Percentiles rank a stretch among this genome's conserved stretches.
These are phyloP conservation scores for Lepraria neglecta DNA, from an alignment of 495 filamentous ascomycete species.

Conservation along the genomic window DNA sequence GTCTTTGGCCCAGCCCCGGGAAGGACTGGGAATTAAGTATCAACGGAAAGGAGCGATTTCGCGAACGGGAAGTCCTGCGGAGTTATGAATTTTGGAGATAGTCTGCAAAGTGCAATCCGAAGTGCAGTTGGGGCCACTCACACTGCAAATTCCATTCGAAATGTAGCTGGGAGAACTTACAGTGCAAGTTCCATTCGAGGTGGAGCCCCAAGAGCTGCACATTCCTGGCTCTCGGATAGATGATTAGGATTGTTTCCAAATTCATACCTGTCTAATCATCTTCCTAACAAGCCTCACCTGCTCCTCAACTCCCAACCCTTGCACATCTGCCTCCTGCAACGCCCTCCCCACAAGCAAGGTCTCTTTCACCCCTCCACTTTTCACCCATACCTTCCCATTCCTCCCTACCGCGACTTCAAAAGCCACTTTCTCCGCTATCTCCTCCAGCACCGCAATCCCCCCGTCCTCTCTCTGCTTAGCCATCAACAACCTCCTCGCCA, in stretches of 20 bases:
- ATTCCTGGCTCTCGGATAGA: too few species aligned
- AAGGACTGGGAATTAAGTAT: too few species aligned
- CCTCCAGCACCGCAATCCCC: slow-evolving; percentile 68
- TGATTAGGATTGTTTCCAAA: too few species aligned
- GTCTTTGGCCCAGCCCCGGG: too few species aligned
- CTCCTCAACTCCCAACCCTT: slow-evolving; percentile 57
- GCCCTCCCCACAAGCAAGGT: slow-evolving; percentile 77
- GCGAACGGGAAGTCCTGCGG: too few species aligned
- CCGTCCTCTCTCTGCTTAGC: slow-evolving; percentile 56
- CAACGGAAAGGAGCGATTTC: too few species aligned
- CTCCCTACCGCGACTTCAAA: slow-evolving; percentile 94
- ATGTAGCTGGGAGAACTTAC: too few species aligned
- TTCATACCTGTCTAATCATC: slow-evolving; percentile 42
- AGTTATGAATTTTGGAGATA: background rate
- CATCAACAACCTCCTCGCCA: slow-evolving; percentile 70
- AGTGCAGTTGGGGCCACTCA: too few species aligned
- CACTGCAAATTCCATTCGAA: too few species aligned
- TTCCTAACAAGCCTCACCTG: slow-evolving; percentile 76
- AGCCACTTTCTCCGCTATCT: slow-evolving; percentile 68
- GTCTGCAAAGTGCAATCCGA: too few species aligned
- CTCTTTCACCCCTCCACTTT: slow-evolving; percentile 58
- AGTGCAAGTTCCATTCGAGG: too few species aligned
- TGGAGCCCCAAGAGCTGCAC: too few species aligned
- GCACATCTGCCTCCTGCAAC: slow-evolving; percentile 66
- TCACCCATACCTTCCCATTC: slow-evolving; percentile 90